These are phyloP conservation scores for Pelargonium nanum DNA, from an alignment of 345 rosid genomes.

Conservation along the genomic window DNA sequence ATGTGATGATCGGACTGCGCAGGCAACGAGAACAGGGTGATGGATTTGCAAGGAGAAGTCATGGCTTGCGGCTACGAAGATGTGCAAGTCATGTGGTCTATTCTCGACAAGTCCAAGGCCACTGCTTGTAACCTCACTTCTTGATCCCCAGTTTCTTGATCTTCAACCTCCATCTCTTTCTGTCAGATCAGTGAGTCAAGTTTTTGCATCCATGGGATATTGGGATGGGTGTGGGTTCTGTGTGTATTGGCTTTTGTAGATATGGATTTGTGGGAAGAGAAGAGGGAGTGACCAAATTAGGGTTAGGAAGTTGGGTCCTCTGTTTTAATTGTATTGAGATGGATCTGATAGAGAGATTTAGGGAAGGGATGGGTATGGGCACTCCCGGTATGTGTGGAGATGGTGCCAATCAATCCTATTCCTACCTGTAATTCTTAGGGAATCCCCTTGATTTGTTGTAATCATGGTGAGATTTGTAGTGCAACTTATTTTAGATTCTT, in stretches of 20 bases:
- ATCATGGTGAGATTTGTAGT: neutral
- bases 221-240: neutral
- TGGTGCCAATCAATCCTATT: neutral
- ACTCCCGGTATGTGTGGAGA: neutral
- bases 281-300: no score
- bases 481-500: neutral
- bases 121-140: constrained; percentile 34
- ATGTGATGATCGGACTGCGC: no score
- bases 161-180: neutral
- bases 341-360: no score
- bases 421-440: neutral
- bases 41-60: constrained; percentile 81
- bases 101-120: constrained; percentile 83
- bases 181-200: neutral
- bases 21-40: constrained; percentile 45
- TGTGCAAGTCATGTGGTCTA: constrained; percentile 95
- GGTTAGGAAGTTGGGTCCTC: no score
- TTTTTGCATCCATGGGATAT: neutral
- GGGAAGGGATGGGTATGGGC: neutral
- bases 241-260: neutral
- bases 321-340: no score
- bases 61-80: constrained; percentile 92
- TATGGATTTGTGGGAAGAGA: no score
- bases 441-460: neutral
- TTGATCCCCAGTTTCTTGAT: constrained; percentile 9